A percentile compares a stretch with the other conserved stretches of the same genome.
phyloP scores from a whole-genome alignment of 2,329 filamentous ascomycete species.

The Zasmidium angulare region DNA sequence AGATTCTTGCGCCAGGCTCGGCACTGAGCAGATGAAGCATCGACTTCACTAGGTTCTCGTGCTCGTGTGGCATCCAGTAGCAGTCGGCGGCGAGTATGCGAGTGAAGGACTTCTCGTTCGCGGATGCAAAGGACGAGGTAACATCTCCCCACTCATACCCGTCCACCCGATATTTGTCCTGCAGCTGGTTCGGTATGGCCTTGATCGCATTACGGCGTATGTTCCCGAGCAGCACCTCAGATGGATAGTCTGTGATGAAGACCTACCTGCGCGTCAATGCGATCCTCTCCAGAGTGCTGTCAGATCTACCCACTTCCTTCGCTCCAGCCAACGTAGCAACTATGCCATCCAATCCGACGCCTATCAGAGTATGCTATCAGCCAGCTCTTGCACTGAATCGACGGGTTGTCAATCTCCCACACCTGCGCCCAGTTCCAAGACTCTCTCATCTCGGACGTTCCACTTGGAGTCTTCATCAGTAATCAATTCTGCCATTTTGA shows the following conservation, averaged over 20 bases:
- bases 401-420: constrained; percentile 41
- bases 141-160: constrained; percentile 67
- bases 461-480: constrained; percentile 40
- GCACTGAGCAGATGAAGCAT: constrained; percentile 61
- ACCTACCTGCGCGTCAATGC: constrained; percentile 39
- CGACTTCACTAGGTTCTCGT: constrained; percentile 63
- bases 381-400: constrained; percentile 24
- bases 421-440: constrained; percentile 68
- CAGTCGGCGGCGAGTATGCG: constrained; percentile 71
- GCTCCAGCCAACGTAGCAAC: constrained; percentile 47
- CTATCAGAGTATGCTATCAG: constrained; percentile 27
- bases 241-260: constrained; percentile 67
- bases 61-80: constrained; percentile 73
- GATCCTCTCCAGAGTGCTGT: background rate
- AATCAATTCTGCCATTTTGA: constrained; percentile 48
- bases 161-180: constrained; percentile 46
- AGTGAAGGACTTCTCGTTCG: constrained; percentile 51
- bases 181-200: constrained; percentile 47
- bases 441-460: constrained; percentile 52
- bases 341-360: constrained; percentile 50
- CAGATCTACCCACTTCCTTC: constrained; percentile 35
- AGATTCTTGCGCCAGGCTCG: constrained; percentile 51
- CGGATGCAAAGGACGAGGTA: constrained; percentile 40
- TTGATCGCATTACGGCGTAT: constrained; percentile 58
- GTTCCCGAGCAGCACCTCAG: constrained; percentile 58